Conservation (phyloP, 2,329 filamentous ascomycete species). For the Alternaria viburni region DNA sequence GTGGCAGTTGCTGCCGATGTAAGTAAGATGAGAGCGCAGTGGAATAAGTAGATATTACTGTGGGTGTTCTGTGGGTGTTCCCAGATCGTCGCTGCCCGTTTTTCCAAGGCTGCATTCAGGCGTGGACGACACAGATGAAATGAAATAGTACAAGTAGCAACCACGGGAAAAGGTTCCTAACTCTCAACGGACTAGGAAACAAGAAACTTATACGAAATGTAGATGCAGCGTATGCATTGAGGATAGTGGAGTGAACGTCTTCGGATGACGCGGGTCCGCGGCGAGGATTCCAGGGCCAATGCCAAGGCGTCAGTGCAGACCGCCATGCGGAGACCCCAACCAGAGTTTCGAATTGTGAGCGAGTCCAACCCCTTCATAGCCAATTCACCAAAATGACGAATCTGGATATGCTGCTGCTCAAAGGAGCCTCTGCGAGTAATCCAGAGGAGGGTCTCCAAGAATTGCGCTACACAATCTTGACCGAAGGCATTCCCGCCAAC, state of each 20-base stretch:
- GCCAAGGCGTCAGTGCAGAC: slow-evolving; percentile 10
- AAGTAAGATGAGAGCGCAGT: not conserved
- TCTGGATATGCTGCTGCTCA: slow-evolving; percentile 78
- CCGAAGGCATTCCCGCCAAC: slow-evolving; percentile 77
- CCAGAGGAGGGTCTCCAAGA: slow-evolving; percentile 71
- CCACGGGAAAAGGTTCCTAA: too few relatives aligned
- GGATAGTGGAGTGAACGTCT: not conserved
- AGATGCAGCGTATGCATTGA: not conserved
- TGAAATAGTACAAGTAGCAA: too few relatives aligned
- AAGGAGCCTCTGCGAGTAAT: slow-evolving; percentile 78
- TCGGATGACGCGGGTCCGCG: not conserved
- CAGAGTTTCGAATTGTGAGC: slow-evolving; percentile 3
- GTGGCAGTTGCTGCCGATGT: accelerated
- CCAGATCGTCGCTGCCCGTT: too few relatives aligned
- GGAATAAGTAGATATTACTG: not conserved
- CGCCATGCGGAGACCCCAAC: slow-evolving; percentile 1
- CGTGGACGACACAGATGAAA: too few relatives aligned
- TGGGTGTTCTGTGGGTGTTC: not conserved
- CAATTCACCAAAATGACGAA: slow-evolving; percentile 41
- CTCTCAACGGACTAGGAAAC: too few relatives aligned
- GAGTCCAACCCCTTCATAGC: slow-evolving; percentile 10
- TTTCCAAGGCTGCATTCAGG: too few relatives aligned
- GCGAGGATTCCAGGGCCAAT: too few relatives aligned
- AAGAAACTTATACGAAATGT: not conserved
- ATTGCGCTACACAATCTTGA: slow-evolving; percentile 74